Percentiles rank a stretch among this genome's conserved stretches.
These are phyloP conservation scores for Prosopis cineraria DNA, from an alignment of 306 rosid genomes.

Conservation along the genomic window DNA sequence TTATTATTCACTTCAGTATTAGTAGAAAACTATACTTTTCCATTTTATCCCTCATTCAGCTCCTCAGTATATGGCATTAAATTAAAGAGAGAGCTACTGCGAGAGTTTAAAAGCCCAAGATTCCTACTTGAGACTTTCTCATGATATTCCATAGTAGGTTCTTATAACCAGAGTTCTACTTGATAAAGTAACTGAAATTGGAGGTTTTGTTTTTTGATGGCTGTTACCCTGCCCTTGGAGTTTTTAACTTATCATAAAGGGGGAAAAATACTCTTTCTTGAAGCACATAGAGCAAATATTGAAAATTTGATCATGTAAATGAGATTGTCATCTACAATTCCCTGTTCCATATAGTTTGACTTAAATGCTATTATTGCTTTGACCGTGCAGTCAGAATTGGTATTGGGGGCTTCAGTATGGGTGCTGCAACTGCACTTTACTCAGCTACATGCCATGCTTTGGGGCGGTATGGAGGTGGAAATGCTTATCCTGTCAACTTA, in stretches of 20 bases:
- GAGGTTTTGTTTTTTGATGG: background rate
- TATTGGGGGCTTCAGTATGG: constrained; percentile 95
- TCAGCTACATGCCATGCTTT: constrained; percentile 75
- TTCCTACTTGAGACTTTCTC: constrained; percentile 16
- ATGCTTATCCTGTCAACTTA: constrained; percentile 71
- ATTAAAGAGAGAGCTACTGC: constrained; percentile 7
- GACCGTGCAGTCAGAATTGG: constrained; percentile 80
- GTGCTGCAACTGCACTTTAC: constrained; percentile 95
- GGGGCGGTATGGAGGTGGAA: constrained; percentile 84
- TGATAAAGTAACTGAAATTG: constrained; percentile 8
- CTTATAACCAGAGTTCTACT: background rate
- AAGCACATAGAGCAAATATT: constrained; percentile 1
- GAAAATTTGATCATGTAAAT: background rate
- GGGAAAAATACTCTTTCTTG: background rate
- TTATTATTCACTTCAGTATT: constrained; percentile 4
- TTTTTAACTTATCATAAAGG: background rate
- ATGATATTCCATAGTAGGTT: constrained; percentile 1
- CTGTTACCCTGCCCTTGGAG: background rate
- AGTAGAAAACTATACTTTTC: background rate
- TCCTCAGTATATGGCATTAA: background rate
- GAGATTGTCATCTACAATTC: constrained; percentile 20
- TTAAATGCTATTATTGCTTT: constrained; percentile 15
- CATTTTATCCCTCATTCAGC: constrained; percentile 4
- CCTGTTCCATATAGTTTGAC: constrained; percentile 29
- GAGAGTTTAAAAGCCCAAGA: constrained; percentile 4